Percentiles rank a stretch among this genome's conserved stretches.
Conservation (phyloP, 257 asterid species). For the Rhazya stricta region DNA sequence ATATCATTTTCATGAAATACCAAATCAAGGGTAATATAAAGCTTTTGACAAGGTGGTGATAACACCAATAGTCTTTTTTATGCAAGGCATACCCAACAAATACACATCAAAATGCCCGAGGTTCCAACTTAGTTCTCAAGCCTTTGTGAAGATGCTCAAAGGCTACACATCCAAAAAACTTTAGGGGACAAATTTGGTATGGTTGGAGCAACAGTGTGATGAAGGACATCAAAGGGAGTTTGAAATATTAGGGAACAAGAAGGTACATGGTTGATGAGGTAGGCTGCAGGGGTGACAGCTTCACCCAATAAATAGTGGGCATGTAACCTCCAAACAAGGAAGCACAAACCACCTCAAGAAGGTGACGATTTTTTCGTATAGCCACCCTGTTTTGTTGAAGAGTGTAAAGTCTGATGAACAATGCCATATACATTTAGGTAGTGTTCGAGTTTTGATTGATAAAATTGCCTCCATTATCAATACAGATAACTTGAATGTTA, state of each 20-base stretch:
- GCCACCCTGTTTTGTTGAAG: neutral
- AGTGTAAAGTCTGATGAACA: neutral
- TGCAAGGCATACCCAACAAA: conserved; percentile 6
- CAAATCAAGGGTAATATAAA: neutral
- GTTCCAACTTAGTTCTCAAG: neutral
- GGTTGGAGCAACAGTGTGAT: neutral
- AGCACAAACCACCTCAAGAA: neutral
- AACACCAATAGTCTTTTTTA: neutral
- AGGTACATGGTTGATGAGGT: neutral
- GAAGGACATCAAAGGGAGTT: neutral
- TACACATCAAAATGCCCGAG: neutral
- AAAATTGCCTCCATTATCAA: conserved; percentile 10
- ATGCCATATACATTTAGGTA: neutral
- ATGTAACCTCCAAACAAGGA: neutral
- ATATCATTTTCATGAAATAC: neutral
- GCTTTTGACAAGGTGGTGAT: neutral
- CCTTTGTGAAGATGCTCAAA: conserved; percentile 10
- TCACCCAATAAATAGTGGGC: neutral
- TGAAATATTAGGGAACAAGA: neutral
- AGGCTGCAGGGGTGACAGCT: neutral
- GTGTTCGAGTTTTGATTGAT: neutral
- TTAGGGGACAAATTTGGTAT: conserved; percentile 10
- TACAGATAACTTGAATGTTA: neutral
- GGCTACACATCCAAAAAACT: too few species aligned
- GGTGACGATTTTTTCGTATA: neutral